Evolutionary conservation across 208 protist genomes (phyloP), one percentile per base, ranked within the genome.

Genomic region (Leishmania arabica): DNA sequence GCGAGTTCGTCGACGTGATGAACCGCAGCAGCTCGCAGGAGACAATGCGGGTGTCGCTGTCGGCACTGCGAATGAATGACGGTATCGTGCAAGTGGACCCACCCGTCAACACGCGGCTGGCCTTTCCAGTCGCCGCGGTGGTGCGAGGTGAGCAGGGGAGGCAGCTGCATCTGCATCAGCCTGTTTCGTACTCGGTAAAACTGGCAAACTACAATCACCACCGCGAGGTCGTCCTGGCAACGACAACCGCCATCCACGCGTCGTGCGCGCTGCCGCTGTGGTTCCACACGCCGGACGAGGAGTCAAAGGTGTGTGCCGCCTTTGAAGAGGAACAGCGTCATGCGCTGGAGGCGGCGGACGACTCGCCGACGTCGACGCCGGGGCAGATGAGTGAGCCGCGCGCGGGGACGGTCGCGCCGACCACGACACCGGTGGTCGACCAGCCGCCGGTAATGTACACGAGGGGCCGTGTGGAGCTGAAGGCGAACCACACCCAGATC

Each of bases 11-110:
- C 42, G 75, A 87, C 21, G 62, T 97, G 3, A 74, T 86, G 75
- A 97, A 97, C 72, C 79, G 86, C 62, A 95, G 87, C 81, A 95
- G 90, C 62, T 72, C 74, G 45, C 94, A 97, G 79, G 89, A 91
- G 37, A 79, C 88, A 8, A 88, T 95, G 21, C 84, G 66, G 19
- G 78, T 95, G 17, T 62, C 71, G 24, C 19, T 97, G 34, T 86
- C 80, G 47, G 85, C 87, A 53, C 80, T 97, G 42, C 81, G 87
- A 19, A 87, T 85, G 51, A 85, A 85, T 40, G 82, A 85, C 31
- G 77, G 82, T 72, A 79, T 85, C 65, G 60, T 79, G 62, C 82
- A 85, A 49, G 72, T 85, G 13, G 77, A 85, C 42, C 82, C 82
- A 27, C 53, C 72, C 15, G 62, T 76, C 21, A 85, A 85, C 72